phyloP scores from a whole-genome alignment of 148 eudicot species.

The Persicaria tinctoria region DNA sequence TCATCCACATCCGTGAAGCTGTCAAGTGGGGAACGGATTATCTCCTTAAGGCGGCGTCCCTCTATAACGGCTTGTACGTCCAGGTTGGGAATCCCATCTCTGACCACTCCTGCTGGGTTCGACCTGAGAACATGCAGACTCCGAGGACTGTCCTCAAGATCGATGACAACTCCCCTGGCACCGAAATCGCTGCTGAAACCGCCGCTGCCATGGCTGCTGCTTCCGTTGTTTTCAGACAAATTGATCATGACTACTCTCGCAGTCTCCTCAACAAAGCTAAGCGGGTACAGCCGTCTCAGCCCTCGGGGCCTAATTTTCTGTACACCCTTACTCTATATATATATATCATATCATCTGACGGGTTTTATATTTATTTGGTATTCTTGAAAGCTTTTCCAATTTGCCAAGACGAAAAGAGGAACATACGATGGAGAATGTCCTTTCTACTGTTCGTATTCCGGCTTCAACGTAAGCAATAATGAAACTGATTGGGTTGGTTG shows the following conservation, averaged over 20 bases:
- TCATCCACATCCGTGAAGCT: constrained; percentile 38
- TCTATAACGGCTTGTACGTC: constrained; percentile 45
- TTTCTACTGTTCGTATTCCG: constrained; percentile 84
- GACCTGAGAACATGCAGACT: constrained; percentile 76
- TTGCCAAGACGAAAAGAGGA: constrained; percentile 50
- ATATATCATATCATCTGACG: too few species aligned
- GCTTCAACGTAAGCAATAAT: constrained; percentile 38
- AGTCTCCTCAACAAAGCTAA: constrained; percentile 53
- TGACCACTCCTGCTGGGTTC: constrained; percentile 76
- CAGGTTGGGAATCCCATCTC: constrained; percentile 62
- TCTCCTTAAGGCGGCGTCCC: constrained; percentile 51
- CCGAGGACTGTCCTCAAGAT: constrained; percentile 50
- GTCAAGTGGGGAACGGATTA: constrained; percentile 85
- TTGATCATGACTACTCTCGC: constrained; percentile 41
- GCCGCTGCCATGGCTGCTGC: constrained; percentile 78
- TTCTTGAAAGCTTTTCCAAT: constrained; percentile 42
- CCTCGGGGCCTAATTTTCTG: too few species aligned
- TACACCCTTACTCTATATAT: too few species aligned
- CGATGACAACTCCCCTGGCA: constrained; percentile 50
- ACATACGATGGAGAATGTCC: constrained; percentile 84
- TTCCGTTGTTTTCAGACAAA: constrained; percentile 47
- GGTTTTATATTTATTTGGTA: too few species aligned
- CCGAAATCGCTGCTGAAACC: constrained; percentile 95
- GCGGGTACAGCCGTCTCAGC: constrained; percentile 23
- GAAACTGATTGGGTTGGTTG: background rate